Conservation (phyloP, 768 basidiomycete species). For the Arthromyces matolae region DNA sequence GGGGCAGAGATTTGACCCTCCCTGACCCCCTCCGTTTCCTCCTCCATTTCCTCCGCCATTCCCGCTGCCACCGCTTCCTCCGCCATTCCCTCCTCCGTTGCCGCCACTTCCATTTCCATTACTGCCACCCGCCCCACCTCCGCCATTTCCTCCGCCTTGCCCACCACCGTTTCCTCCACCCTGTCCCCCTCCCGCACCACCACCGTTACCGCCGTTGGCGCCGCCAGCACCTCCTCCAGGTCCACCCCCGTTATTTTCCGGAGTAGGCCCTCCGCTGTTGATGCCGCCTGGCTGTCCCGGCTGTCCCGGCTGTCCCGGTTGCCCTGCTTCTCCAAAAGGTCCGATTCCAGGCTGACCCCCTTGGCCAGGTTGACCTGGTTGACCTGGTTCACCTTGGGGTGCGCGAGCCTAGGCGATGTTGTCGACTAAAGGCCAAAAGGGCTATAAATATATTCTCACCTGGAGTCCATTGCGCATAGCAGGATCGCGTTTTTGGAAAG, state of each 20-base stretch:
- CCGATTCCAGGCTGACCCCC: constrained; percentile 5
- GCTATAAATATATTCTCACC: not conserved
- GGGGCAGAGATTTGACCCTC: constrained; percentile 3
- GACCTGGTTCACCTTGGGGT: constrained; percentile 9
- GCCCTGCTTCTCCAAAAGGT: constrained; percentile 4
- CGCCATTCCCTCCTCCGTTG: not conserved
- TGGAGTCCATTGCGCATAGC: not conserved
- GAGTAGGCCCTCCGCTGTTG: not conserved
- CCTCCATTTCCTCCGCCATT: not conserved
- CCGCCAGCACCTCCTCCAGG: not conserved
- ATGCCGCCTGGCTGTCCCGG: constrained; percentile 11
- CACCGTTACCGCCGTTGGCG: constrained; percentile 5
- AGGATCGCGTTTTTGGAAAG: not conserved
- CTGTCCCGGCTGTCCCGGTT: constrained; percentile 12
- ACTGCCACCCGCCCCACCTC: not conserved
- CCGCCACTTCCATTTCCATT: not conserved
- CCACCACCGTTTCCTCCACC: not conserved
- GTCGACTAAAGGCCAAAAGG: not conserved
- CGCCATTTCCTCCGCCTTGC: not conserved
- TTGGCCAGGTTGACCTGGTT: constrained; percentile 10
- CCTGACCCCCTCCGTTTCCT: not conserved
- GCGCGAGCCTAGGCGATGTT: not conserved
- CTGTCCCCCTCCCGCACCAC: constrained; percentile 2
- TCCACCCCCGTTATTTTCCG: constrained; percentile 7
- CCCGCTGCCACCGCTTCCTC: not conserved